Evolutionary conservation across 345 rosid genomes (phyloP), one percentile per base, ranked within the genome.

Genomic region (Corymbia maculata): DNA sequence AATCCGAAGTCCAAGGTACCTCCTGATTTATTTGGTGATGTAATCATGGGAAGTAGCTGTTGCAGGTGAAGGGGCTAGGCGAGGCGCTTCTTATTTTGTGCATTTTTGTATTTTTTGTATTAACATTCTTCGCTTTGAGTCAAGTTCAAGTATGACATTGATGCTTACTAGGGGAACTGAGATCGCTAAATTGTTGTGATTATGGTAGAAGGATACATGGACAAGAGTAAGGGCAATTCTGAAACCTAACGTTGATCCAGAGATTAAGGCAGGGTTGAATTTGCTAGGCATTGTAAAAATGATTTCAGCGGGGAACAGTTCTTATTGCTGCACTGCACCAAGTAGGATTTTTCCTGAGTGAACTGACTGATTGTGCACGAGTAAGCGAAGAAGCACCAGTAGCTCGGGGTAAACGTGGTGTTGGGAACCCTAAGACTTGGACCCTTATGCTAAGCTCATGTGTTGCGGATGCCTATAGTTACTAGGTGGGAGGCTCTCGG

Each of bases 1-100:
- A 88, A 91, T 51, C 89, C 85, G 90, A 90, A 90, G 91, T 89
- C 92, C 53, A 70, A 44, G 92, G 91, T 90, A 26, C n/a, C 50
- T 70, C 55, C 21, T 88, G 52, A 28, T 14, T 44, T 61, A 1
- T 2, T 51, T 85, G 0, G 61, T 30, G 61, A 75, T 75, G 14
- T 36, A 75, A 75, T 75, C 8, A 42, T 19, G 82, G 82, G 80
- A 70, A 70, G 82, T 75, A 19, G 82, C 61, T 85, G 53, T 36
- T 2, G 45, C 61, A 85, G 86, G 32, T 50, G 52, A 13, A 85
- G 86, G 30, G 52, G 52, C 42, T 51, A 85, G 57, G 45, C 22
- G 26, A 49, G 28, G 64, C 0, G 42, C 59, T 52, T 17, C 47
- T 85, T 85, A 17, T 50, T 32, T 16, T 61, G 70, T 61, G 32